phyloP scores from a whole-genome alignment of 2,329 filamentous ascomycete species.

The Anthostomella pinea region DNA sequence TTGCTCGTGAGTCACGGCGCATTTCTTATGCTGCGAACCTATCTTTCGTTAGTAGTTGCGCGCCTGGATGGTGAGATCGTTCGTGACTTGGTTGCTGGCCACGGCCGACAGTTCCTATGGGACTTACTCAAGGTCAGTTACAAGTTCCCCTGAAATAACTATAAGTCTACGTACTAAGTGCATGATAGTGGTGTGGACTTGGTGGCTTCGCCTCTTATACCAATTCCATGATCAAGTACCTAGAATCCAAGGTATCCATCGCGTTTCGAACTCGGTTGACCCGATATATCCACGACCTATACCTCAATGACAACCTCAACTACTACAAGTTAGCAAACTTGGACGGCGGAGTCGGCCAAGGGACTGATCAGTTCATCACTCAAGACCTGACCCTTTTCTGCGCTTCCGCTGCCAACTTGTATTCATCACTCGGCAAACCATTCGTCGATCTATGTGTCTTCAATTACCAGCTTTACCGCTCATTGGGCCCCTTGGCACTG shows the following conservation, averaged over 20 bases:
- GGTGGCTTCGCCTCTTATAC: slow-evolving; percentile 94
- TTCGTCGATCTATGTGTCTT: slow-evolving; percentile 97
- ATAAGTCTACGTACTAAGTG: too few species aligned
- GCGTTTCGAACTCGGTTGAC: slow-evolving; percentile 94
- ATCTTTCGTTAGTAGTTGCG: slow-evolving; percentile 89
- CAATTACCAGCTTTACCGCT: slow-evolving; percentile 94
- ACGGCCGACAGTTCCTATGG: slow-evolving; percentile 83
- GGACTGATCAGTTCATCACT: slow-evolving; percentile 95
- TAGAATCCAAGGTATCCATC: slow-evolving; percentile 97
- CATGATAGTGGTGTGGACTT: slow-evolving; percentile 76
- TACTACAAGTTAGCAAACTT: slow-evolving; percentile 95
- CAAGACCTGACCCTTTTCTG: slow-evolving; percentile 97
- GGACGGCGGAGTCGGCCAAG: slow-evolving; percentile 87
- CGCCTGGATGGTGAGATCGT: slow-evolving; percentile 95
- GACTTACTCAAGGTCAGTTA: slow-evolving; percentile 71
- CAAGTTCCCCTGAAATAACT: slow-evolving; percentile 4
- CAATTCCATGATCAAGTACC: slow-evolving; percentile 98
- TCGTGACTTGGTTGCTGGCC: slow-evolving; percentile 90
- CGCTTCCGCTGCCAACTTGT: slow-evolving; percentile 83
- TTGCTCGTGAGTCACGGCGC: slow-evolving; percentile 83
- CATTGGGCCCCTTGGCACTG: slow-evolving; percentile 82
- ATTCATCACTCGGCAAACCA: slow-evolving; percentile 96
- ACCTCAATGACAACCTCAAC: slow-evolving; percentile 89
- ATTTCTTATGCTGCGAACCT: slow-evolving; percentile 89
- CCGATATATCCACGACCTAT: slow-evolving; percentile 94